phyloP scores from a whole-genome alignment of 352 stramenopile species.

The Globisporangium lucens region DNA sequence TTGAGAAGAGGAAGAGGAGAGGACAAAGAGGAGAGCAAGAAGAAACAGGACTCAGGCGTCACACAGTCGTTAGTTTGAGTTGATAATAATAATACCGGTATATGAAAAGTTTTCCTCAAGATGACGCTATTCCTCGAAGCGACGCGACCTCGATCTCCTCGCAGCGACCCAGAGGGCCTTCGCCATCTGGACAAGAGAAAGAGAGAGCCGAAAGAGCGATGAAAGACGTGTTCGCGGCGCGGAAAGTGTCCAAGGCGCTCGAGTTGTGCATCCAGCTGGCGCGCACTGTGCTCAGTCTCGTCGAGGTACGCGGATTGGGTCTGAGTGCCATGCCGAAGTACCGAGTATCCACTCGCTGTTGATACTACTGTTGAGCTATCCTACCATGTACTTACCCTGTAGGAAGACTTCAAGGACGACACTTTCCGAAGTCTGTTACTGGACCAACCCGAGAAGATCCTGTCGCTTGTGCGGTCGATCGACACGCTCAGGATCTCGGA shows the following conservation, averaged over 20 bases:
- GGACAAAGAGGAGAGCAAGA: neutral
- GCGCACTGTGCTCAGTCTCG: constrained; percentile 23
- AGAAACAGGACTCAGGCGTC: neutral
- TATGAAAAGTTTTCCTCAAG: neutral
- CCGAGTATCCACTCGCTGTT: neutral
- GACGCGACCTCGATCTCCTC: neutral
- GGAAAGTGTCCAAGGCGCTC: constrained; percentile 49
- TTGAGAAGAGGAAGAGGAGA: neutral
- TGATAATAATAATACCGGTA: neutral
- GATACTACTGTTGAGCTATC: neutral
- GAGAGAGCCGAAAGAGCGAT: constrained; percentile 18
- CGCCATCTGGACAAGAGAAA: neutral
- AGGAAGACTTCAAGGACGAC: constrained; percentile 39
- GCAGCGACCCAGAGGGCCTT: neutral
- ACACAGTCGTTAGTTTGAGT: neutral
- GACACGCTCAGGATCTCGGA: constrained; percentile 29
- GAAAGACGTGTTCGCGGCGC: constrained; percentile 51
- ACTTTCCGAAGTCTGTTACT: constrained; percentile 43
- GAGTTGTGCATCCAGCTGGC: constrained; percentile 46
- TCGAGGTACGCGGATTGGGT: constrained; percentile 18
- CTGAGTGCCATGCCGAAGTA: neutral
- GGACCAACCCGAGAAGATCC: constrained; percentile 35
- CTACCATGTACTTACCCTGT: neutral
- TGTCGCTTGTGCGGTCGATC: constrained; percentile 26
- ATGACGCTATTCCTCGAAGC: neutral